Evolutionary conservation across 78 protist species (phyloP), one percentile per base, ranked within the genome.

Genomic region (Dictyostelium firmibasis): DNA sequence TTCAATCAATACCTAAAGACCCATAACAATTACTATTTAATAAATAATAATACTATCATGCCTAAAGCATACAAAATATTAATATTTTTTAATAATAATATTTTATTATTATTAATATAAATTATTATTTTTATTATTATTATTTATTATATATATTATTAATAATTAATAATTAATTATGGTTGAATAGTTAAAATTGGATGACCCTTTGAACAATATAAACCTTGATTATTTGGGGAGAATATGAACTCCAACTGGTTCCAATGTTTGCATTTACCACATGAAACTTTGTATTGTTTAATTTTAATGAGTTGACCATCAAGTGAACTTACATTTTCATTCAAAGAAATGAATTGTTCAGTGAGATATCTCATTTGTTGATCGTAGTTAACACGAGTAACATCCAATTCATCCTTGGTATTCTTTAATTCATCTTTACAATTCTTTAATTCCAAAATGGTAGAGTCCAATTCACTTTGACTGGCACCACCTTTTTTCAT

Each of bases 181-280:
- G 69, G 85, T 31, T 64, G 79, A 20, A 89, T 78, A 3, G 94
- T 81, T 89, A 62, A 77, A 81, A 89, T 33, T 44, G 94, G 94
- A 81, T 89, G 94, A 25, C 94, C 94, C 47, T 89, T 89, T 18
- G 43, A 69, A 47, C 94, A 89, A 70, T 44, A 67, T 23, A 89
- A 62, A 31, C 31, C 33, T 27, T 43, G 82, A 13, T 89, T 89
- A 4, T 89, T 85, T 25, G 94, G 83, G 8, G 94, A 60, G 62
- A 89, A 89, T 20, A 89, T 27, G 57, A 41, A 44, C 23, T 89
- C 94, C 41, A 89, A 60, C n/a, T 69, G 70, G 50, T 89, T 89
- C 94, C 94, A 89, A 44, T 57, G 60, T 81, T 69, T 78, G 47
- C 94, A 89, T 69, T 89, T 89, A 50, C 82, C 94, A 89, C 94